Evolutionary conservation across 257 asterid species (phyloP), one percentile per base, ranked within the genome.

Genomic region (Datura wrightii): DNA sequence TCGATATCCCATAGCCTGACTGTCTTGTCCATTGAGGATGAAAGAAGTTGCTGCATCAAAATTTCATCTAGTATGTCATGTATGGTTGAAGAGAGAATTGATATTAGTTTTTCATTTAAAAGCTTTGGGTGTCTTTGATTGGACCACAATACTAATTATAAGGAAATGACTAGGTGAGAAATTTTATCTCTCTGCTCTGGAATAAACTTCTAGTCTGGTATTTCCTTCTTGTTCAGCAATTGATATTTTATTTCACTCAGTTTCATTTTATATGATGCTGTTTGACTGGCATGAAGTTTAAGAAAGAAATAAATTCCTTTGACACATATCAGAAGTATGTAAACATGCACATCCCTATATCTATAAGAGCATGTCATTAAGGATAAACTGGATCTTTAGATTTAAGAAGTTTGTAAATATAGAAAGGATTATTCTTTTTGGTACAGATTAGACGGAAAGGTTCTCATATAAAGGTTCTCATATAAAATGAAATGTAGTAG

Each of bases 11-110:
- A 95, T 88, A 95, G 60, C 87, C 96, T 86, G 37, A 95, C 98
- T 11, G 95, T 94, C 86, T 92, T 95, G 89, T 95, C 98, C 97
- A 95, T 95, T 70, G 97, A 94, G 80, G 98, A 95, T 50, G 98
- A 94, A 79, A 95, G 97, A 91, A 95, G 85, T 66, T 87, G 87
- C 98, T 95, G 94, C 91, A 87, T 16, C 59, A 41, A 78, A 83
- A 53, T 8, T 50, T 78, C 34, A 52, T 34, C 13, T 78, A 34
- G 44, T 31, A 52, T 52, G 82, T 78, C 48, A 78, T 58, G 9
- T 58, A 58, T 18, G 34, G 34, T 2, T n/a, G 4, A 58, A 58
- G 65, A 58, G 65, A 58, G 2, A 58, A n/a, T n/a, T 16, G 34
- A n/a, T 58, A n/a, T 56, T 16, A 16, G 9, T 56, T 56, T 56